phyloP scores from a whole-genome alignment of 2,329 filamentous ascomycete species.

The Ophiostoma ulmi region DNA sequence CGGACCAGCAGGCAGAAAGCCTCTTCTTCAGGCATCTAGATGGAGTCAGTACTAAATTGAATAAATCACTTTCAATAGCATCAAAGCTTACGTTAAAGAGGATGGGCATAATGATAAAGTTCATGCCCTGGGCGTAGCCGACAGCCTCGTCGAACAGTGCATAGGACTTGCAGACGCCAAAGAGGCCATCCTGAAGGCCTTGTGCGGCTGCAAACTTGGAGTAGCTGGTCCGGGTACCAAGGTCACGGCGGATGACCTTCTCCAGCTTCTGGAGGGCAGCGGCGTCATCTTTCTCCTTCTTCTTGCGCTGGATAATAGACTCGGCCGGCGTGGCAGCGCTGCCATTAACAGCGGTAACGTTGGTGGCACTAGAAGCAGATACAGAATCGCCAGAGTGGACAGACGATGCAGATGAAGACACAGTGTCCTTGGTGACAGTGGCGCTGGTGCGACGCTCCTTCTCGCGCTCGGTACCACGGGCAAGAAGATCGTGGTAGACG shows the following conservation, averaged over 20 bases:
- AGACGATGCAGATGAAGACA: slow-evolving; percentile 76
- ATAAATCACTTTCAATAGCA: not conserved
- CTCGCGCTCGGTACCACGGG: slow-evolving; percentile 76
- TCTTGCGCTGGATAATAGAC: slow-evolving; percentile 60
- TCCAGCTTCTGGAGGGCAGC: slow-evolving; percentile 74
- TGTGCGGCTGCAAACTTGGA: slow-evolving; percentile 91
- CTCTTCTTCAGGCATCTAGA: slow-evolving; percentile 85
- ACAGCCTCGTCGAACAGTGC: slow-evolving; percentile 91
- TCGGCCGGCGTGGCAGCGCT: slow-evolving; percentile 9
- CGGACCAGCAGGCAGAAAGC: slow-evolving; percentile 90
- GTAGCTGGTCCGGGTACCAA: slow-evolving; percentile 90
- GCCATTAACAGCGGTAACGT: slow-evolving; percentile 32
- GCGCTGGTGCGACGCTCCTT: slow-evolving; percentile 56
- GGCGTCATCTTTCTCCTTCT: slow-evolving; percentile 72
- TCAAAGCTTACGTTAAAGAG: slow-evolving; percentile 73
- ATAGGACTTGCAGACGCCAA: slow-evolving; percentile 95
- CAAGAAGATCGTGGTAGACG: slow-evolving; percentile 77
- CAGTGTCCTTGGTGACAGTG: slow-evolving; percentile 51
- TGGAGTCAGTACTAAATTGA: not conserved
- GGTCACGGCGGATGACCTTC: slow-evolving; percentile 82
- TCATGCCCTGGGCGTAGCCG: slow-evolving; percentile 98
- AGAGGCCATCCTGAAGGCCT: slow-evolving; percentile 86
- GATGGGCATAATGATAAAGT: slow-evolving; percentile 94
- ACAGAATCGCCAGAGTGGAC: slow-evolving; percentile 70
- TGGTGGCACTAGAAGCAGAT: slow-evolving; percentile 26